Percentiles rank a stretch among this genome's conserved stretches.
phyloP scores from a whole-genome alignment of 345 rosid species.

The Anacardium occidentale region DNA sequence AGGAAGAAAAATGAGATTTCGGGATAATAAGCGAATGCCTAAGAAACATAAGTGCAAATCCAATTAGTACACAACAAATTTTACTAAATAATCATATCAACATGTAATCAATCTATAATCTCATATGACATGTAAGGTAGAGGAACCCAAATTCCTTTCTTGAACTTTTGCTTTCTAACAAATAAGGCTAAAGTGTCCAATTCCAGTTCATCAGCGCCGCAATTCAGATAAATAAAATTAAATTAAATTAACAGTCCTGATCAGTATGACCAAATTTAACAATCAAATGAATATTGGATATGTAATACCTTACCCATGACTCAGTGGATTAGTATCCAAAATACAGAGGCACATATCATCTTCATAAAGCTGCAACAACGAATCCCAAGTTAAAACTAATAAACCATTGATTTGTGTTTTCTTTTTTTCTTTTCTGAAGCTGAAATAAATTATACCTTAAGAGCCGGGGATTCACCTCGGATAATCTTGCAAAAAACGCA shows the following conservation, averaged over 20 bases:
- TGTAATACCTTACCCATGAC: constrained; percentile 79
- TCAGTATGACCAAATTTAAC: too few relatives aligned
- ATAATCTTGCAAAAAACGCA: constrained; percentile 85
- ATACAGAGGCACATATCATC: constrained; percentile 87
- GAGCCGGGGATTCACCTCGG: constrained; percentile 71
- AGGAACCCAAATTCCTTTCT: background rate
- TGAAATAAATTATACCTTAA: constrained; percentile 43
- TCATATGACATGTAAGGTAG: background rate
- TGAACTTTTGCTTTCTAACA: background rate
- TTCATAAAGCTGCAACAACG: constrained; percentile 68
- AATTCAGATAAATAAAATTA: background rate
- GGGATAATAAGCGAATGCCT: constrained; percentile 98
- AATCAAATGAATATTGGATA: background rate
- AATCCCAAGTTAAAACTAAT: background rate
- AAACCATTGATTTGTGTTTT: background rate
- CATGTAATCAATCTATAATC: background rate
- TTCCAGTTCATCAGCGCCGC: background rate
- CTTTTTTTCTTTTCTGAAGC: background rate
- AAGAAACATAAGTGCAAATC: constrained; percentile 13
- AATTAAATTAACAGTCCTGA: background rate
- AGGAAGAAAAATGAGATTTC: constrained; percentile 71
- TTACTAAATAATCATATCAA: background rate
- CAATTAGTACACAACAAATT: constrained; percentile 9
- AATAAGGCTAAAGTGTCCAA: background rate
- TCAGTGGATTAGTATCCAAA: constrained; percentile 75